Conservation (phyloP, 305 asterid species). For the Rubia balearica region DNA sequence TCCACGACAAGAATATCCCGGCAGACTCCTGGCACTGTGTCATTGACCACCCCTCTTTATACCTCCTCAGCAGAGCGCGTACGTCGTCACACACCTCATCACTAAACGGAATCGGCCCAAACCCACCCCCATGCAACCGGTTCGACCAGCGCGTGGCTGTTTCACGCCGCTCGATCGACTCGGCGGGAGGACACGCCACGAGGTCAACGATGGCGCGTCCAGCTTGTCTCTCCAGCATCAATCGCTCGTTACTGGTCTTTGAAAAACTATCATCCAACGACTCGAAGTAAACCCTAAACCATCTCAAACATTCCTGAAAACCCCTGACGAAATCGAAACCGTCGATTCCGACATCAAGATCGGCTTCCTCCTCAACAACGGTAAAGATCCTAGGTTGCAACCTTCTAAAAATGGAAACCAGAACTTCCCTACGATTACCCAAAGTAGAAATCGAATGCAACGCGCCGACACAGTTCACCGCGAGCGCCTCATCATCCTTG, state of each 20-base stretch:
- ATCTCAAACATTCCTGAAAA: constrained; percentile 67
- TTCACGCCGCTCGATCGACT: constrained; percentile 84
- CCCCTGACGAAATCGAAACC: constrained; percentile 58
- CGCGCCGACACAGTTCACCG: constrained; percentile 67
- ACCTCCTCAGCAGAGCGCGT: constrained; percentile 77
- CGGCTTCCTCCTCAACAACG: constrained; percentile 88
- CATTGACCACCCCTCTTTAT: constrained; percentile 97
- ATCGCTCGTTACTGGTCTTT: constrained; percentile 66
- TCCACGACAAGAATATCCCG: constrained; percentile 97
- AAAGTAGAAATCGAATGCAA: constrained; percentile 49
- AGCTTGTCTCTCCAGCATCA: constrained; percentile 87
- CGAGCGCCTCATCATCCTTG: constrained; percentile 69
- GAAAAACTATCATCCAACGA: constrained; percentile 74
- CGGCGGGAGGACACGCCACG: constrained; percentile 57
- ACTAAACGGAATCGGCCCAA: constrained; percentile 34
- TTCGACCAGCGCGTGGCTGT: constrained; percentile 67
- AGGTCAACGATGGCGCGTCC: constrained; percentile 86
- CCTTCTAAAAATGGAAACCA: constrained; percentile 47
- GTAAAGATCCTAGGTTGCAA: constrained; percentile 67
- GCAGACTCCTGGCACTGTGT: constrained; percentile 46
- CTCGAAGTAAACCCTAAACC: constrained; percentile 97
- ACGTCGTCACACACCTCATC: constrained; percentile 97
- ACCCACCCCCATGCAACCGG: constrained; percentile 66
- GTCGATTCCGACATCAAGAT: constrained; percentile 59
- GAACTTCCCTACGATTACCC: constrained; percentile 42